Percentiles rank a stretch among this genome's conserved stretches.
phyloP scores from a whole-genome alignment of 164 flowering plant species.

The Protea cynaroides region DNA sequence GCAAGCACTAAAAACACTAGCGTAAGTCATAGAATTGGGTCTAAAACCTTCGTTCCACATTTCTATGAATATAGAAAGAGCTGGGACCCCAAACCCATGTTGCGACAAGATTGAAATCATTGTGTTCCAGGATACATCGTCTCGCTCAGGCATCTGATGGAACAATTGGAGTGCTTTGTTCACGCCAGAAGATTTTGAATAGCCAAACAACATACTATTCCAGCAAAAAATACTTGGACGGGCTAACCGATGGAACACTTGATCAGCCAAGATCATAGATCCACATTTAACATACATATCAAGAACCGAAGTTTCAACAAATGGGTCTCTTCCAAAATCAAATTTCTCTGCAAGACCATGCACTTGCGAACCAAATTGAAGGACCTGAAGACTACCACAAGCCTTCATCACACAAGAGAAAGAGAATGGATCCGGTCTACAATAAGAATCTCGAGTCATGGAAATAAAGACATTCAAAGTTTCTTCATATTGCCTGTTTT shows the following conservation, averaged over 20 bases:
- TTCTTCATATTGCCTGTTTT: constrained; percentile 18
- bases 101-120: constrained; percentile 42
- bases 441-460: constrained; percentile 23
- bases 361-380: constrained; percentile 26
- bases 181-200: constrained; percentile 29
- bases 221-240: constrained; percentile 42
- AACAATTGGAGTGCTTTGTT: constrained; percentile 28
- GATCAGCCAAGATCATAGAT: constrained; percentile 22
- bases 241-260: constrained; percentile 22
- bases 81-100: constrained; percentile 28
- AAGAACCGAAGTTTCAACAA: constrained; percentile 24
- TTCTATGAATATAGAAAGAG: constrained; percentile 39
- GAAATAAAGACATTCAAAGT: constrained; percentile 24
- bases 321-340: constrained; percentile 14
- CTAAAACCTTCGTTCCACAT: constrained; percentile 40
- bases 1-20: constrained; percentile 51
- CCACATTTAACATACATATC: constrained; percentile 39
- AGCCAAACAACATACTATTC: constrained; percentile 48
- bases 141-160: constrained; percentile 35
- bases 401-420: constrained; percentile 48
- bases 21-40: constrained; percentile 44
- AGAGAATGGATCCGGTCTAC: constrained; percentile 21
- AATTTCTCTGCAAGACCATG: constrained; percentile 33
- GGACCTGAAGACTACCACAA: constrained; percentile 25
- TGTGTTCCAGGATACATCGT: constrained; percentile 47